Base-by-base conservation (phyloP, 2,329 filamentous ascomycete species). In the Daldinia sp. region DNA sequence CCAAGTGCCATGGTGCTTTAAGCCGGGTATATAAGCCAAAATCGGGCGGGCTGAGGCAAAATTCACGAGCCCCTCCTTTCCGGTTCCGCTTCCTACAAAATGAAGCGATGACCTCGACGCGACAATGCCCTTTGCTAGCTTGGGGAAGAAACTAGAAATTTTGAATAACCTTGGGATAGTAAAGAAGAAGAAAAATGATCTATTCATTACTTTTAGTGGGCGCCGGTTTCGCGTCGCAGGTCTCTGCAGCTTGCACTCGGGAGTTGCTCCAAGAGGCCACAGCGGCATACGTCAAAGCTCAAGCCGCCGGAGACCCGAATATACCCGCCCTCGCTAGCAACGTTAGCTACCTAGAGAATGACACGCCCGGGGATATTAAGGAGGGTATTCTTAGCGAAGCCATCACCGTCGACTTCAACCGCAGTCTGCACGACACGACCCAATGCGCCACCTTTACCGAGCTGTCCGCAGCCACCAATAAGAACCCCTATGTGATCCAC, bases 381-480 rank as follows among this genome's bases (percentile, higher is more conserved):
- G 61, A 58, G 17, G 71, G 74, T 1, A 62, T 77, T 0, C 64
- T 78, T 7, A 66, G 66, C 23, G 63, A 72, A 61, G 64, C 73
- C 5, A 68, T 79, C 27, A 70, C 65, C 21, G 70, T 77, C 51
- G 76, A 77, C 60, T 73, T 76, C 67, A 71, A 73, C 61, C 75
- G 74, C 60, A 77, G 73, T 59, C 72, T 74, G 47, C 66, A 73
- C 62, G 77, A 78, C 72, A 70, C 71, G 3, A 71, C 71, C 4
- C 66, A 66, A 35, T 79, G 77, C 68, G 76, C 78, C n/a, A 78
- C 79, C 19, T 78, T 78, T 61, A 79, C 81, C 9, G 78, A 80
- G 66, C 72, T 82, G 51, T 73, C 77, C 50, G 69, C 71, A n/a
- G 70, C 74, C 3, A 70, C 71, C 13, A 66, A 71, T n/a, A 54